Conservation (phyloP, 768 basidiomycete species). For the Pseudohyphozyma bogoriensis region DNA sequence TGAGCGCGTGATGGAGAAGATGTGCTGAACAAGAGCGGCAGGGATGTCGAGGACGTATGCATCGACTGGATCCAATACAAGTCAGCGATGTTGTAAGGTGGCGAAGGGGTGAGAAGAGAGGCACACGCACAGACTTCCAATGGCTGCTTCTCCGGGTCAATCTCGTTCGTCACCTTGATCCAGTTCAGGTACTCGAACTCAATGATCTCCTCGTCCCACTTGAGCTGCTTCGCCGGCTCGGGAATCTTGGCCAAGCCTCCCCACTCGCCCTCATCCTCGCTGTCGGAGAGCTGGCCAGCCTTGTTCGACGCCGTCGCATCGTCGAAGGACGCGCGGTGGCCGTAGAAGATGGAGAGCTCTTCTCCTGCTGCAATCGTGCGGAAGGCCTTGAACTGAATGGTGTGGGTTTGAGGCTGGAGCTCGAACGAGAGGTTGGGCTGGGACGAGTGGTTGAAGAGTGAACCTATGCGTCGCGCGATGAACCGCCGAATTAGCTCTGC, state of each 20-base stretch:
- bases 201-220: constrained; percentile 17
- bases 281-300: not conserved
- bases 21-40: constrained; percentile 1
- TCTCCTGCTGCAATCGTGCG: constrained; percentile 51
- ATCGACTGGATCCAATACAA: constrained; percentile 1
- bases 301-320: constrained; percentile 5
- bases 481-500: not conserved
- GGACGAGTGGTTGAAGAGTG: constrained; percentile 65
- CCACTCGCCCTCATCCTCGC: constrained; percentile 17
- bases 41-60: constrained; percentile 22
- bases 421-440: constrained; percentile 60
- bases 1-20: no score
- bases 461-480: constrained; percentile 45
- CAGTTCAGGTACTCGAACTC: constrained; percentile 29
- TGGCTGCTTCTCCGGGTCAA: constrained; percentile 24
- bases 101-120: not conserved
- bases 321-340: constrained; percentile 38
- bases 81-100: not conserved
- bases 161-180: constrained; percentile 17
- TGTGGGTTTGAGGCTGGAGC: constrained; percentile 48
- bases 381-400: constrained; percentile 54
- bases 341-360: constrained; percentile 72
- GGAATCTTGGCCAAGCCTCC: constrained; percentile 9
- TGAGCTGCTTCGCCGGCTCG: not conserved
- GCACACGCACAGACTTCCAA: constrained; percentile 12